Evolutionary conservation across 192 early-diverging fungal species (phyloP).

Genomic region (Coemansia asiatica): DNA sequence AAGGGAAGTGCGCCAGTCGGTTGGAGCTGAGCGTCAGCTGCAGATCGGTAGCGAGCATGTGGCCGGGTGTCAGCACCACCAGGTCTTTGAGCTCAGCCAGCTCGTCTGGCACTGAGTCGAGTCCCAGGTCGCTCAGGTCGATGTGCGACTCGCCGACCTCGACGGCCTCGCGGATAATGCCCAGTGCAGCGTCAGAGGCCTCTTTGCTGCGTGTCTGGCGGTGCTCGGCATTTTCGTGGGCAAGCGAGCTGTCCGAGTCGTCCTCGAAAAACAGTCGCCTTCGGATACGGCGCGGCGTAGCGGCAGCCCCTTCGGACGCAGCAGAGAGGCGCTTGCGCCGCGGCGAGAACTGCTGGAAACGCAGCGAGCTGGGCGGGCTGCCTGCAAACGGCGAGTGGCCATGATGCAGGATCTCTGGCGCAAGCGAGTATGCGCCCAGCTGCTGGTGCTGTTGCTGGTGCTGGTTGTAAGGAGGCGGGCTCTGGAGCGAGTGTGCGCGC

Average conservation of each 20-base stretch:
- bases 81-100: slow-evolving; percentile 55
- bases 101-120: slow-evolving; percentile 49
- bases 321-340: slow-evolving; percentile 27
- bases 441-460: not conserved
- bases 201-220: slow-evolving; percentile 10
- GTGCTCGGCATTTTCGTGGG: slow-evolving; percentile 24
- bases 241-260: slow-evolving; percentile 15
- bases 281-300: slow-evolving; percentile 40
- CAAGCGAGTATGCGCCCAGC: not conserved
- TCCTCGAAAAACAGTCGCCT: slow-evolving; percentile 53
- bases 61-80: slow-evolving; percentile 45
- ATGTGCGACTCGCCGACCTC: slow-evolving; percentile 48
- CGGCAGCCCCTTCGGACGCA: slow-evolving; percentile 10
- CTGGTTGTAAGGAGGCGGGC: slow-evolving; percentile 5
- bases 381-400: not conserved
- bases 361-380: slow-evolving; percentile 15
- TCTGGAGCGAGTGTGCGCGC: slow-evolving; percentile 43
- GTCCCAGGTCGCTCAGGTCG: slow-evolving; percentile 54
- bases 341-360: slow-evolving; percentile 31
- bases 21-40: slow-evolving; percentile 45
- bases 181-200: slow-evolving; percentile 25
- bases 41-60: slow-evolving; percentile 37
- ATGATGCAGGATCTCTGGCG: not conserved
- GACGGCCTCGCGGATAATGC: slow-evolving; percentile 49
- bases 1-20: slow-evolving; percentile 30